A percentile compares a stretch with the other conserved stretches of the same genome.
Conservation (phyloP, 306 rosid genomes). For the Quercus berberidifolia region DNA sequence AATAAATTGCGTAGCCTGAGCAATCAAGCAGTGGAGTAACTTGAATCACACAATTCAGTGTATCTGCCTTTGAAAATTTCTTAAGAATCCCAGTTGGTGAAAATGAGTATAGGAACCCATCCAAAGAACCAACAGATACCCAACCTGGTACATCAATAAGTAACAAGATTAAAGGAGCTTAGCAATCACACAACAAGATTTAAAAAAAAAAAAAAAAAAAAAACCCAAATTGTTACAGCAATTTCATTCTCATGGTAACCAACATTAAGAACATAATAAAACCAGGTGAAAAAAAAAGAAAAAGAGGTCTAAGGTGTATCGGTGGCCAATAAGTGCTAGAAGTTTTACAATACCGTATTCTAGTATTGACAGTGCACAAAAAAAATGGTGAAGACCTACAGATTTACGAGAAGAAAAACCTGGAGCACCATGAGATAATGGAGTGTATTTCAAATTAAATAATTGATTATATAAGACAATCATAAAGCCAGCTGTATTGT, state of each 20-base stretch:
- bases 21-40: slow-evolving; percentile 68
- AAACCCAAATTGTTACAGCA: neutral
- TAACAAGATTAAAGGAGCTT: neutral
- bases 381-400: too few relatives aligned
- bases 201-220: neutral
- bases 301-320: too few relatives aligned
- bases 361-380: too few relatives aligned
- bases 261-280: neutral
- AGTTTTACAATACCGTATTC: too few relatives aligned
- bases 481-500: too few relatives aligned
- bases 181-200: neutral
- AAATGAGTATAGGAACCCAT: slow-evolving; percentile 69
- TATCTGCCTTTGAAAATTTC: slow-evolving; percentile 58
- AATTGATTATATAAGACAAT: too few relatives aligned
- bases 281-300: too few relatives aligned
- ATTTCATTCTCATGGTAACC: neutral
- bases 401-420: too few relatives aligned
- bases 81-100: slow-evolving; percentile 63
- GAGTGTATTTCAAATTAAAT: too few relatives aligned
- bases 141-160: slow-evolving; percentile 47
- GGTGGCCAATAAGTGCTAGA: too few relatives aligned
- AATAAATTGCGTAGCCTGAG: slow-evolving; percentile 69
- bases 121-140: slow-evolving; percentile 74
- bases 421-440: too few relatives aligned
- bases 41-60: slow-evolving; percentile 45